phyloP scores from a whole-genome alignment of 176 grass and related monocot genomes.

The Leersia perrieri region DNA sequence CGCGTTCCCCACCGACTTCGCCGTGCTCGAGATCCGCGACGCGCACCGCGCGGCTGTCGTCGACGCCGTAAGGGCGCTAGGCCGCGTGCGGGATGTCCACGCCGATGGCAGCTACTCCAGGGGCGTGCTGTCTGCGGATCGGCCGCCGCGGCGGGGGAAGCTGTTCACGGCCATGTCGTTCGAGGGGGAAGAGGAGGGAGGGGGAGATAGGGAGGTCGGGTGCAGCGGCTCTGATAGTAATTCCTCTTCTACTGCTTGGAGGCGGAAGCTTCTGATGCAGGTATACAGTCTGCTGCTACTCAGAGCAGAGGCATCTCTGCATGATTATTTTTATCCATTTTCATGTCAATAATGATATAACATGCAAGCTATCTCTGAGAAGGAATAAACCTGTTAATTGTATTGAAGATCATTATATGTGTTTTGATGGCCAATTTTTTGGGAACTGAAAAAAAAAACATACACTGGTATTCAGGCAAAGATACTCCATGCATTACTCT shows the following conservation, averaged over 20 bases:
- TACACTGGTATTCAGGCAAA: not conserved
- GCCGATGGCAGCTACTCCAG: slow-evolving; percentile 63
- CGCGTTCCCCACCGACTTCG: slow-evolving; percentile 84
- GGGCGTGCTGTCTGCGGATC: slow-evolving; percentile 49
- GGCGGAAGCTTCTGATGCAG: slow-evolving; percentile 65
- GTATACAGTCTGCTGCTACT: slow-evolving; percentile 25
- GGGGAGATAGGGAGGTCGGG: not conserved
- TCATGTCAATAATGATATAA: not conserved
- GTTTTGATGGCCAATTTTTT: not conserved
- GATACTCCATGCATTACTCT: not conserved
- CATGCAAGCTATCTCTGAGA: not conserved
- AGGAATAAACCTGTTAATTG: not conserved
- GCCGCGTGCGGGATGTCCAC: slow-evolving; percentile 67
- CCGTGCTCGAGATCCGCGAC: slow-evolving; percentile 62
- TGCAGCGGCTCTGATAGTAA: slow-evolving; percentile 32
- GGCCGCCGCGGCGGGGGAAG: slow-evolving; percentile 47
- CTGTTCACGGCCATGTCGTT: slow-evolving; percentile 87
- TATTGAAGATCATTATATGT: not conserved
- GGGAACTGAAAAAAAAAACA: not conserved
- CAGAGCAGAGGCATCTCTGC: not conserved
- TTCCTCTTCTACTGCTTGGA: slow-evolving; percentile 54
- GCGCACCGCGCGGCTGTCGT: slow-evolving; percentile 38
- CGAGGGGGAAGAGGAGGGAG: slow-evolving; percentile 43
- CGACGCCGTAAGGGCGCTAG: slow-evolving; percentile 45
- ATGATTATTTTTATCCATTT: not conserved